phyloP scores from a whole-genome alignment of 306 rosid genomes.

The Gillenia trifoliata region DNA sequence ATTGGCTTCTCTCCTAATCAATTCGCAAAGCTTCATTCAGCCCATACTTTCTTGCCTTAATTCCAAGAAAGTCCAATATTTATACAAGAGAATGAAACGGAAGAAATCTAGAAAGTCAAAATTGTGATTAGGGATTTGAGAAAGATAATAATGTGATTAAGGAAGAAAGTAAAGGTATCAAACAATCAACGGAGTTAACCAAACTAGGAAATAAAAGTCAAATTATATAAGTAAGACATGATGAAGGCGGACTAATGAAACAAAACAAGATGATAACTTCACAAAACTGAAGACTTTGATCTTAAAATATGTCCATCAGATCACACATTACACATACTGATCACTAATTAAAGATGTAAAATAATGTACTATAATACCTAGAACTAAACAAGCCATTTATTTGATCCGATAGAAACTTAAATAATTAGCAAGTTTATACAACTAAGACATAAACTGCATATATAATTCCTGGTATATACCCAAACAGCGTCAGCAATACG shows the following conservation, averaged over 20 bases:
- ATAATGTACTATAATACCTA: background rate
- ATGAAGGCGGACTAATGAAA: background rate
- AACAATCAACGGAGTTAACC: no score
- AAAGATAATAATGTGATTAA: no score
- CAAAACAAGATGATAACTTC: background rate
- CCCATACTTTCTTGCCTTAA: background rate
- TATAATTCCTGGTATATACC: conserved; percentile 38
- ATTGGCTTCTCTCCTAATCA: no score
- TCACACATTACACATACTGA: background rate
- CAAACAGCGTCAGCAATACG: conserved; percentile 33
- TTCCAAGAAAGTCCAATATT: no score
- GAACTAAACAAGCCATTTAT: background rate
- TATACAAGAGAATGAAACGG: background rate
- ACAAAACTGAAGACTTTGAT: background rate
- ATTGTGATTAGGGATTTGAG: no score
- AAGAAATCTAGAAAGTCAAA: background rate
- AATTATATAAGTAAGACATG: no score
- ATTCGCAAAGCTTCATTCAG: background rate
- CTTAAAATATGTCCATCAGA: background rate
- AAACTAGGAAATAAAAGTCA: no score
- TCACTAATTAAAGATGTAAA: background rate
- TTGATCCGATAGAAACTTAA: background rate
- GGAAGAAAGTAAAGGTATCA: no score
- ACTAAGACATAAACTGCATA: conserved; percentile 31
- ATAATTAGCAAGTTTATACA: background rate